phyloP scores from a whole-genome alignment of 148 eudicot genomes.

The Rhododendron kiyosumense region DNA sequence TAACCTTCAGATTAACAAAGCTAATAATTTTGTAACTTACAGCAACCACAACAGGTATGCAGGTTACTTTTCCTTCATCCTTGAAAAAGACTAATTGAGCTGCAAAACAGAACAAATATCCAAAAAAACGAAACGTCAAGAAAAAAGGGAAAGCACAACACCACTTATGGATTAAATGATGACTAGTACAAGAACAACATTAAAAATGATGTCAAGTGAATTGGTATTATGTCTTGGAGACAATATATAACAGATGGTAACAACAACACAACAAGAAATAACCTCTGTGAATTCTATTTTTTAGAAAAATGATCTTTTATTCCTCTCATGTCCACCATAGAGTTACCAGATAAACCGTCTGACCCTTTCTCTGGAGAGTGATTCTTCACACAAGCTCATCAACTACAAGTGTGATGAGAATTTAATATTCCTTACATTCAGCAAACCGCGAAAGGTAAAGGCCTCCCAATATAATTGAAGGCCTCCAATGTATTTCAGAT shows the following conservation, averaged over 20 bases:
- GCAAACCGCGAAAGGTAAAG: neutral
- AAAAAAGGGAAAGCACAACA: slow-evolving; percentile 1
- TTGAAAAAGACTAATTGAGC: slow-evolving; percentile 81
- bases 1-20: neutral
- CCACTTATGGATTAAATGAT: neutral
- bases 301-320: neutral
- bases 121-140: neutral
- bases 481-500: neutral
- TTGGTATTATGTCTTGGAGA: neutral
- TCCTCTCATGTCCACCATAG: neutral
- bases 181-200: neutral
- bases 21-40: slow-evolving; percentile 45
- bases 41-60: slow-evolving; percentile 90
- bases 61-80: slow-evolving; percentile 52
- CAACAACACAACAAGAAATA: neutral
- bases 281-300: neutral
- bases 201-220: neutral
- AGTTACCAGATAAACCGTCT: neutral
- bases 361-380: neutral
- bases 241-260: neutral
- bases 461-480: neutral
- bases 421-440: neutral
- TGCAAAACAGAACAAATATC: slow-evolving; percentile 30
- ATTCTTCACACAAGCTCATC: neutral
- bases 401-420: neutral